Evolutionary conservation across 306 rosid genomes (phyloP), one percentile per base, ranked within the genome.

Genomic region (Vigna hirtella): DNA sequence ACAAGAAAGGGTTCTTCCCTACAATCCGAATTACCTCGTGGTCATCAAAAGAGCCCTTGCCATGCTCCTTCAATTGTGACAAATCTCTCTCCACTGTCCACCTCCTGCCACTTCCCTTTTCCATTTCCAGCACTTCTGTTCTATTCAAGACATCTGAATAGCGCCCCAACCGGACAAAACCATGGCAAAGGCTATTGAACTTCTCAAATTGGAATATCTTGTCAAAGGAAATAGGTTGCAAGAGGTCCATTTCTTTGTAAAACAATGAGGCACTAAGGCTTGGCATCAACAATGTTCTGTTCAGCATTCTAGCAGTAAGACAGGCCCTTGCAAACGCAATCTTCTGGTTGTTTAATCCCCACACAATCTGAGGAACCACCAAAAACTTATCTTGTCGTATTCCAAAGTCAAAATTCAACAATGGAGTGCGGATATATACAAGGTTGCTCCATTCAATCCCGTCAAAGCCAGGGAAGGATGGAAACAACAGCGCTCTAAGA

Each of bases 301-400:
- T 94, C 70, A 94, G 80, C 89, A 92, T 77, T 87, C 88, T 89
- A 10, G 98, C 98, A 18, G 98, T 92, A 20, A 92, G 84, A 70
- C 92, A 94, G 79, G 95, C 91, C 74, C 97, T 92, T 9, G 97
- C 97, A 73, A 94, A 90, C 36, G 98, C 97, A 53, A 94, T 92
- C 74, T 94, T 94, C 83, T 94, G 98, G 73, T 94, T 94, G 87
- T 94, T 94, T 49, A 94, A 69, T 34, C 98, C 98, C 97, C 98
- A 92, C 9, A 92, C 90, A 48, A 95, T 89, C 73, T 95, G 98
- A 62, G 98, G 98, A 80, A 86, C 91, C 73, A 66, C 93, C 81
- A 95, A 81, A 81, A 90, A 92, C 84, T 88, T 95, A 36, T 89
- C 91, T 7, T 75, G 82, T 24, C 89, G 66, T 51, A 86, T 82